A percentile compares a stretch with the other conserved stretches of the same genome.
Conservation (phyloP, 805 yeast genomes). For the Grigorovia jiainica region DNA sequence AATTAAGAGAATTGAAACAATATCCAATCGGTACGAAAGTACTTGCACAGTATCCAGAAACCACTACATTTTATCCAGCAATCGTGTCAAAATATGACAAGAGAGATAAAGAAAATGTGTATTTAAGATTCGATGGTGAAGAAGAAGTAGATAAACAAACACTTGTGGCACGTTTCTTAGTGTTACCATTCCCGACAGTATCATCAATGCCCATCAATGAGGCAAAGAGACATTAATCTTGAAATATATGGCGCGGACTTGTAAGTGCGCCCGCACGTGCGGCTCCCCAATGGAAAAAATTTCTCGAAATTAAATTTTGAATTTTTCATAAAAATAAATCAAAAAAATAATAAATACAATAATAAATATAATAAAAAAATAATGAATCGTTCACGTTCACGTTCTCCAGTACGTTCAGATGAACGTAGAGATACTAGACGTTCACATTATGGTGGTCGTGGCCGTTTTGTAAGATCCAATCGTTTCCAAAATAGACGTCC, state of each 20-base stretch:
- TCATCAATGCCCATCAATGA: slow-evolving; percentile 11
- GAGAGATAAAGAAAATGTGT: slow-evolving; percentile 54
- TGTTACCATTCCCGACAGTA: slow-evolving; percentile 56
- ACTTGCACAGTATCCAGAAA: slow-evolving; percentile 91
- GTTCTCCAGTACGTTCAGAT: background rate
- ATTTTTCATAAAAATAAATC: background rate
- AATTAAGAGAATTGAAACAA: background rate
- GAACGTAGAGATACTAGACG: no score
- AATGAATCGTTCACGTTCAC: background rate
- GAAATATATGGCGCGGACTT: slow-evolving; percentile 5
- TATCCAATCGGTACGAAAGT: slow-evolving; percentile 76
- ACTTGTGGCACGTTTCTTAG: slow-evolving; percentile 77
- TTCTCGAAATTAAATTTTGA: background rate
- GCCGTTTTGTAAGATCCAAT: background rate
- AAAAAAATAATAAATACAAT: background rate
- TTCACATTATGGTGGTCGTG: slow-evolving; percentile 2
- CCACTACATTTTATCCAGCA: slow-evolving; percentile 94
- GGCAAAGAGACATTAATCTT: slow-evolving; percentile 2
- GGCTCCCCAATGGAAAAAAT: no score
- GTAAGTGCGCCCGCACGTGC: no score
- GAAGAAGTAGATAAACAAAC: slow-evolving; percentile 95
- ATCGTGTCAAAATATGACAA: slow-evolving; percentile 70
- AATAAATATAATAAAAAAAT: background rate
- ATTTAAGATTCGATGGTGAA: slow-evolving; percentile 88
- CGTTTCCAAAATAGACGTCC: slow-evolving; percentile 7